Evolutionary conservation across 2,329 filamentous ascomycete genomes (phyloP).

Genomic region (Xylaria polymorpha): DNA sequence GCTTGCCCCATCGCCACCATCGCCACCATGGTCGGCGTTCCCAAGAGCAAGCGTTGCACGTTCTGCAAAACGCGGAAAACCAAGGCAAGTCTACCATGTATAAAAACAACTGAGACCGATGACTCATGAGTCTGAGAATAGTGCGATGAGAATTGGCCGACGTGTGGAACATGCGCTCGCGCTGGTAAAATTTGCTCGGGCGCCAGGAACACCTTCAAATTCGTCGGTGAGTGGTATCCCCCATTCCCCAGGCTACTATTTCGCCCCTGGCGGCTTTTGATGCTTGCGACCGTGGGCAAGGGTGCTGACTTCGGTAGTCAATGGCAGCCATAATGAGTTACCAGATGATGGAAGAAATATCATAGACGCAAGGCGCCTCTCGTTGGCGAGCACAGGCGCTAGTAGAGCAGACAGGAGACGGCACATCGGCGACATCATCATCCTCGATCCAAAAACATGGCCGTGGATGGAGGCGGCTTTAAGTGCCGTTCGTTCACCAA

Average conservation of each 20-base stretch:
- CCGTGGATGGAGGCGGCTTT: constrained; percentile 35
- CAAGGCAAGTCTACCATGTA: constrained; percentile 39
- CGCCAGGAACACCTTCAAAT: constrained; percentile 45
- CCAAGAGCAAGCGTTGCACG: constrained; percentile 49
- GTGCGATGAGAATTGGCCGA: constrained; percentile 51
- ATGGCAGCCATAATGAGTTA: constrained; percentile 46
- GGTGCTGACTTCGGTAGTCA: constrained; percentile 40
- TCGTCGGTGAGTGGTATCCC: constrained; percentile 35
- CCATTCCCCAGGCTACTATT: background rate
- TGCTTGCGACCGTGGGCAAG: background rate
- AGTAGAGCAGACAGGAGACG: constrained; percentile 19
- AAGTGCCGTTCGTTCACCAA: constrained; percentile 21
- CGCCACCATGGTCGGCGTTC: constrained; percentile 47
- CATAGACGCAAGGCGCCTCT: constrained; percentile 6
- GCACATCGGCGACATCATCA: constrained; percentile 20
- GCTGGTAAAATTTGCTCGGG: constrained; percentile 47
- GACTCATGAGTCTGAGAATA: constrained; percentile 35
- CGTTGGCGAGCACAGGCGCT: constrained; percentile 11
- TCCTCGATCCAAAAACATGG: constrained; percentile 41
- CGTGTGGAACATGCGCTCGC: constrained; percentile 46
- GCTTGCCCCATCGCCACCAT: background rate
- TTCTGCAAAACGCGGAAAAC: constrained; percentile 49
- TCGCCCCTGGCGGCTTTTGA: background rate
- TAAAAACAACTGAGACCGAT: no score
- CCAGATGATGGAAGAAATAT: background rate